Evolutionary conservation across 345 rosid genomes (phyloP).

Genomic region (Geranium rotundifolium): DNA sequence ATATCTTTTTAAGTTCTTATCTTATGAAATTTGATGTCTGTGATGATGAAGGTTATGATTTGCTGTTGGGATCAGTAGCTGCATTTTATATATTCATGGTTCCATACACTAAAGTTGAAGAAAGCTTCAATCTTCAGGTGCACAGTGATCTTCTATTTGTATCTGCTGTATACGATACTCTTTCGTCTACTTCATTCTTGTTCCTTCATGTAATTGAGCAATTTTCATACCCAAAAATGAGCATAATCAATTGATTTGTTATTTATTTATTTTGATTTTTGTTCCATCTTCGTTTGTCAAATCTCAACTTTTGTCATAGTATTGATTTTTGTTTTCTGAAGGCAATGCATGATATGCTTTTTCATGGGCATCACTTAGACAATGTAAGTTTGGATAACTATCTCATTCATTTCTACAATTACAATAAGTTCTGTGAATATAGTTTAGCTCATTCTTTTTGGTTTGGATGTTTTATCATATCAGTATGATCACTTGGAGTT

Average conservation of each 20-base stretch:
- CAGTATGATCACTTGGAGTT: slow-evolving; percentile 97
- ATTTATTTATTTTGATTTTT: no score
- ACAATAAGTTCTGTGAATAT: background rate
- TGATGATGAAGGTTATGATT: slow-evolving; percentile 48
- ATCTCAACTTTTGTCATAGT: background rate
- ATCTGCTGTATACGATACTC: background rate
- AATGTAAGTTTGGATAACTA: slow-evolving; percentile 36
- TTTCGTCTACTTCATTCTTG: background rate
- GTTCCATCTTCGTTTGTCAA: background rate
- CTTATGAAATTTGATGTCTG: background rate
- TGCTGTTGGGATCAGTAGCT: slow-evolving; percentile 69
- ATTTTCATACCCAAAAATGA: no score
- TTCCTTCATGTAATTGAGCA: background rate
- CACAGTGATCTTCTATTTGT: background rate
- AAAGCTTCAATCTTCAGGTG: slow-evolving; percentile 94
- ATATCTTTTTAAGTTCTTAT: background rate
- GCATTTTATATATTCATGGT: slow-evolving; percentile 58
- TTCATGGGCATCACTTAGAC: slow-evolving; percentile 52
- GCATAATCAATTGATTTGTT: no score
- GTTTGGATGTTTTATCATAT: slow-evolving; percentile 1
- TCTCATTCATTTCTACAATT: background rate
- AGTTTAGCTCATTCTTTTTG: background rate
- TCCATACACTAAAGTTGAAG: slow-evolving; percentile 95
- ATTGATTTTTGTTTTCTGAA: slow-evolving; percentile 7
- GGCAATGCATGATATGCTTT: slow-evolving; percentile 94